Conservation (phyloP, 73 alveolate genomes). For the Stentor coeruleus region DNA sequence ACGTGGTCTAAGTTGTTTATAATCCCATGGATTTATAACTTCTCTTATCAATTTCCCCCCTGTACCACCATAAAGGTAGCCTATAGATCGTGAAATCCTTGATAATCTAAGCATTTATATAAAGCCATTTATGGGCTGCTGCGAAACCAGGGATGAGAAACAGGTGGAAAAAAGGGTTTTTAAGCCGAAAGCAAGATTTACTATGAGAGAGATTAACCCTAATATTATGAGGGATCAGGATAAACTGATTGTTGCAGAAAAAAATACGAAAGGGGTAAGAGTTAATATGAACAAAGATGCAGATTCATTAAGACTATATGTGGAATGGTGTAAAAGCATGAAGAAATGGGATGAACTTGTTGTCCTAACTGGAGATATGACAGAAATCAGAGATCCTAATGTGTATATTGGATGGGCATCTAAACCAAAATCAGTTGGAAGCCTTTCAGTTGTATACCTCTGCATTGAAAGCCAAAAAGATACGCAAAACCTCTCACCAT, state of each 20-base stretch:
- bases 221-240: background rate
- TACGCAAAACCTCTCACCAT: background rate
- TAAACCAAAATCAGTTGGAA: slow-evolving; percentile 15
- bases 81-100: too few species aligned
- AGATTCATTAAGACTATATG: background rate
- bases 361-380: background rate
- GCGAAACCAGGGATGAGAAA: background rate
- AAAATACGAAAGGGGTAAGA: background rate
- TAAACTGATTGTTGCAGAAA: background rate
- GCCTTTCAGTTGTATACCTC: background rate
- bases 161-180: background rate
- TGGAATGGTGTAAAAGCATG: background rate
- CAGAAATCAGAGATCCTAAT: slow-evolving; percentile 5
- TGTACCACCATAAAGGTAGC: background rate
- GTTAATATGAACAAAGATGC: background rate
- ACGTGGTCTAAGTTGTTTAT: background rate
- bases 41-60: background rate
- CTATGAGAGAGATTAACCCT: background rate
- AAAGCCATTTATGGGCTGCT: slow-evolving; percentile 2
- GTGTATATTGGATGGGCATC: slow-evolving; percentile 10
- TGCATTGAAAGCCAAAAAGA: slow-evolving; percentile 10
- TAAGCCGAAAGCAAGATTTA: background rate
- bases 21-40: background rate
- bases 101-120: too few species aligned
- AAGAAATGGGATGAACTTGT: background rate